These are phyloP conservation scores for Fusarium chlamydosporum DNA, from an alignment of 2,329 filamentous ascomycete genomes.

Conservation along the genomic window DNA sequence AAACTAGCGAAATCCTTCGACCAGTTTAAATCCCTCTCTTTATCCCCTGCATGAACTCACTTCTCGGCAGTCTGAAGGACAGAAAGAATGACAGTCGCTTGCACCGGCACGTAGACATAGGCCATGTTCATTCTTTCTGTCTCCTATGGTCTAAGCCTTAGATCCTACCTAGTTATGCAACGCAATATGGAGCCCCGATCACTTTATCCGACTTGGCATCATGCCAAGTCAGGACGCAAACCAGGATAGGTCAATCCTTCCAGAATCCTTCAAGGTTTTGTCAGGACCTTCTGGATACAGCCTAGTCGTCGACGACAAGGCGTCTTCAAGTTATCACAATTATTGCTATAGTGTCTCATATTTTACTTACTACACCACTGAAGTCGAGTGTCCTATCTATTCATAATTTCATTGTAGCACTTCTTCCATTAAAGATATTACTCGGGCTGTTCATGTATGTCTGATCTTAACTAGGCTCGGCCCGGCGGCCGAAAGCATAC, in stretches of 20 bases:
- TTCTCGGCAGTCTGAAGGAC: not conserved
- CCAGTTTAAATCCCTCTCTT: not conserved
- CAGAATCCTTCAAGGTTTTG: not conserved
- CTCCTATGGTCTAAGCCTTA: not conserved
- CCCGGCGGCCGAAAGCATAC: not conserved
- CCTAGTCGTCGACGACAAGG: not conserved
- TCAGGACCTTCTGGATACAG: not conserved
- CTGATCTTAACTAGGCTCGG: not conserved
- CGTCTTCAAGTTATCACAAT: not conserved
- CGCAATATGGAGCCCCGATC: too few relatives aligned
- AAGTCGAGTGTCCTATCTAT: not conserved
- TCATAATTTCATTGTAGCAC: too few relatives aligned
- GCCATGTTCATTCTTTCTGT: not conserved
- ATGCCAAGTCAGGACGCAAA: not conserved
- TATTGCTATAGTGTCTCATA: not conserved
- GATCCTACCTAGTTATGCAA: not conserved
- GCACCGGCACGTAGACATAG: not conserved
- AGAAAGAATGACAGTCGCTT: not conserved
- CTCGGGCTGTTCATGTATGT: not conserved
- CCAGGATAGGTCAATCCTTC: not conserved
- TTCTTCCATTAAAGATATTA: not conserved
- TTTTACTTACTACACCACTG: not conserved
- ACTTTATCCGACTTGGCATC: not conserved
- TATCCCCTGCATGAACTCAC: not conserved
- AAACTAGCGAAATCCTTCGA: conserved; percentile 3